Evolutionary conservation across 768 basidiomycete species (phyloP).

Genomic region (Suillus subalutaceus): DNA sequence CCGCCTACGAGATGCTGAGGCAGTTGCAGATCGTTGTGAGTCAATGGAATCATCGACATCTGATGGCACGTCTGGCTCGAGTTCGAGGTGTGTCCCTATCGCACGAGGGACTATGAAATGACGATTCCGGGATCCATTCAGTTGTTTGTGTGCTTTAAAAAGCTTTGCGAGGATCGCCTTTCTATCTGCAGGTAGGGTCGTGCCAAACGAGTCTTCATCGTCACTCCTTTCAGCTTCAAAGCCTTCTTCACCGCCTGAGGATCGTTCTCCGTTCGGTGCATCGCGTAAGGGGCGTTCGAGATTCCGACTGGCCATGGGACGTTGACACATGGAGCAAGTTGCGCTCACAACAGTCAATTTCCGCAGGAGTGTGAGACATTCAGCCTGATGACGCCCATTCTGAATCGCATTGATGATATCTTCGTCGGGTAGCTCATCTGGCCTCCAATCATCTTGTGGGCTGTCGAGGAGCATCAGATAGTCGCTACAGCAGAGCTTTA

Average conservation of each 20-base stretch:
- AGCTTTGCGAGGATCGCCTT: fast-evolving
- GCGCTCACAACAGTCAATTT: background rate
- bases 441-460: too few species aligned
- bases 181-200: fast-evolving
- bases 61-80: background rate
- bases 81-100: background rate
- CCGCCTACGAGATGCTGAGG: background rate
- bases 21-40: background rate
- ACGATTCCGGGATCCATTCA: background rate
- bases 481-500: too few species aligned
- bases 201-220: fast-evolving
- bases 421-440: background rate
- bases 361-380: background rate
- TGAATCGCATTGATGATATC: background rate
- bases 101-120: background rate
- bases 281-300: fast-evolving
- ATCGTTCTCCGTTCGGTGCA: too few species aligned
- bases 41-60: background rate
- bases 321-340: background rate
- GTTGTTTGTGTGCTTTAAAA: background rate
- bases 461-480: too few species aligned
- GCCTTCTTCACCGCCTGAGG: fast-evolving
- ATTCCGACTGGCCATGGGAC: fast-evolving
- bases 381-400: background rate
- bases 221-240: background rate